phyloP scores from a whole-genome alignment of 148 eudicot species.

The Vaccinium macrocarpon region DNA sequence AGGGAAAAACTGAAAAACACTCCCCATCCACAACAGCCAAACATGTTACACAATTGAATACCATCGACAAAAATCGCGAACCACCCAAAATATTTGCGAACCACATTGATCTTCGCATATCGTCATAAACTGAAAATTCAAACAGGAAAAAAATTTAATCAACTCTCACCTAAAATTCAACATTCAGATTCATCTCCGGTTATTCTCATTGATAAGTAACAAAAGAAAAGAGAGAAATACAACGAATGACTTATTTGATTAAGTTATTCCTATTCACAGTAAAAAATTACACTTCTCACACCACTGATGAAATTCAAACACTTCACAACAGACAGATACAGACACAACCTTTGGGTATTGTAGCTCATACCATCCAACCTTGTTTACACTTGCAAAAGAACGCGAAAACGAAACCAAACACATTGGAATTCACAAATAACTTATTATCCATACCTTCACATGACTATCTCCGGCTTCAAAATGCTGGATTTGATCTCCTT shows the following conservation, averaged over 20 bases:
- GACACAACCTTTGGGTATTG: not conserved
- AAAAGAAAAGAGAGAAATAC: not conserved
- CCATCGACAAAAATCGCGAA: not conserved
- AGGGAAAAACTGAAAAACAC: not conserved
- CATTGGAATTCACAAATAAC: not conserved
- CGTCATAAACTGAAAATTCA: not conserved
- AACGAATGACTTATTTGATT: not conserved
- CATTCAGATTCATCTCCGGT: not conserved
- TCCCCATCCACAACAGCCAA: not conserved
- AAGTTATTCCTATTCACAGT: conserved; percentile 13
- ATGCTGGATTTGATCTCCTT: conserved; percentile 90
- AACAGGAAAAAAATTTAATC: not conserved
- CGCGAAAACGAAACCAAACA: not conserved
- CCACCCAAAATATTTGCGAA: not conserved
- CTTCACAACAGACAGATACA: not conserved
- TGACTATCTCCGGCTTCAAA: conserved; percentile 86
- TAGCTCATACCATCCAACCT: not conserved
- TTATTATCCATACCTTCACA: conserved; percentile 43
- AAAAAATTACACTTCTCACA: conserved; percentile 9
- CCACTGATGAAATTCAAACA: not conserved
- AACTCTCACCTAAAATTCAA: not conserved
- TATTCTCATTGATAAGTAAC: not conserved
- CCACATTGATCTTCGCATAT: not conserved
- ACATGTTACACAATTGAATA: not conserved
- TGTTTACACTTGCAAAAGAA: conserved; percentile 12